These are phyloP conservation scores for Hypoxylon perforatum DNA, from an alignment of 495 filamentous ascomycete species.

Conservation along the genomic window DNA sequence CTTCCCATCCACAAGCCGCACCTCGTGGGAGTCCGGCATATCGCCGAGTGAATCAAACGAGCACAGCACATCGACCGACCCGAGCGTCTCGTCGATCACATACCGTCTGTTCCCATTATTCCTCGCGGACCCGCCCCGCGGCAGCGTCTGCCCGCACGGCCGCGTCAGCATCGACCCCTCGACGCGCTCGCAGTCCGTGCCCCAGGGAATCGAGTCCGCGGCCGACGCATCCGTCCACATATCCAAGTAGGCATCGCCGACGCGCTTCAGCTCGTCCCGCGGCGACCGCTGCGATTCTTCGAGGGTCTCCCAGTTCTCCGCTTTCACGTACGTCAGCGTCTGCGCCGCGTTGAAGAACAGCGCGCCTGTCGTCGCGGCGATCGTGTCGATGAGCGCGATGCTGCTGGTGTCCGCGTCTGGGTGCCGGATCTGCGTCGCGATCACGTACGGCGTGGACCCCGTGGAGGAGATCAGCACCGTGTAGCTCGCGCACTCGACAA, in stretches of 20 bases:
- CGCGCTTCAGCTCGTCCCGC: conserved; percentile 55
- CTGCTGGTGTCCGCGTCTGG: conserved; percentile 40
- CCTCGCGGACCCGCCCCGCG: conserved; percentile 52
- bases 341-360: conserved; percentile 59
- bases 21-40: conserved; percentile 60
- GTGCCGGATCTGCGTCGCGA: conserved; percentile 58
- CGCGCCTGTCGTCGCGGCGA: conserved; percentile 59
- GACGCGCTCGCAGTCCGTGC: conserved; percentile 59
- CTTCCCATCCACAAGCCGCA: conserved; percentile 55
- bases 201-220: conserved; percentile 58
- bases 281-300: conserved; percentile 37
- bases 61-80: conserved; percentile 59
- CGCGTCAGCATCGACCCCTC: conserved; percentile 54
- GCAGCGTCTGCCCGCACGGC: conserved; percentile 54
- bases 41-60: conserved; percentile 57
- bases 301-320: conserved; percentile 55
- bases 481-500: conserved; percentile 56
- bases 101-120: conserved; percentile 57
- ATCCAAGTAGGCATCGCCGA: conserved; percentile 60
- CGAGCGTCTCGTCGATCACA: conserved; percentile 62
- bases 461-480: conserved; percentile 54
- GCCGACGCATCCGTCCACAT: conserved; percentile 62
- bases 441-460: conserved; percentile 53
- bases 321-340: conserved; percentile 54
- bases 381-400: conserved; percentile 56